phyloP scores from a whole-genome alignment of 1,284 basidiomycete genomes.

The Cutaneotrichosporon sp. region DNA sequence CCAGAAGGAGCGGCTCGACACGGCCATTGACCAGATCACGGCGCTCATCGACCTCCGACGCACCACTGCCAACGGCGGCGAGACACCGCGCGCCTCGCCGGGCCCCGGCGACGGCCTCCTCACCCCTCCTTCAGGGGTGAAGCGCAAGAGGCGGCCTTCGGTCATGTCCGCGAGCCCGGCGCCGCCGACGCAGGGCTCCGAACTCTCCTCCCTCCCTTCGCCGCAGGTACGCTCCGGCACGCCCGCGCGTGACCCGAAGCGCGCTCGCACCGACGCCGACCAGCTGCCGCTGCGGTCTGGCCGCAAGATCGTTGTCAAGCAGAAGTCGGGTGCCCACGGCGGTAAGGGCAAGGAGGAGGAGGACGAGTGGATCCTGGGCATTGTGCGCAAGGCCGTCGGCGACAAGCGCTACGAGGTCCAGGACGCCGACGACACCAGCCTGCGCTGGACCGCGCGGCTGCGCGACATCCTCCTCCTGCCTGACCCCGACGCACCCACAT shows the following conservation, averaged over 20 bases:
- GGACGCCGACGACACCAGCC: conserved; percentile 45
- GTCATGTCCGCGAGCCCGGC: conserved; percentile 17
- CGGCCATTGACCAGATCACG: conserved; percentile 43
- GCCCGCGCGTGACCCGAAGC: conserved; percentile 13
- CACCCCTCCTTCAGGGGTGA: conserved; percentile 21
- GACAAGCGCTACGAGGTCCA: conserved; percentile 53
- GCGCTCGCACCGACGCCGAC: conserved; percentile 27
- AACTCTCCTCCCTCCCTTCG: conserved; percentile 24
- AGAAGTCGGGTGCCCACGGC: conserved; percentile 12
- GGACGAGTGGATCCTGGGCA: conserved; percentile 55
- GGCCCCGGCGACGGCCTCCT: conserved; percentile 6
- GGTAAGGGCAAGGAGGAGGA: conserved; percentile 27
- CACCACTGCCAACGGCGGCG: background rate
- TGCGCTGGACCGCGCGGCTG: conserved; percentile 54
- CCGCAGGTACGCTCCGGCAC: conserved; percentile 18
- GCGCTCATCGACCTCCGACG: conserved; percentile 34
- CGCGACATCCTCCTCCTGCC: conserved; percentile 56
- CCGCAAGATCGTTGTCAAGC: conserved; percentile 52
- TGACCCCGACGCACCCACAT: conserved; percentile 44
- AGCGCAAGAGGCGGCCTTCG: conserved; percentile 24
- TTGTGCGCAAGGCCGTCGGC: conserved; percentile 49
- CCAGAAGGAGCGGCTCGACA: conserved; percentile 38
- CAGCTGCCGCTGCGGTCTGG: conserved; percentile 55
- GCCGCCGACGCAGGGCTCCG: conserved; percentile 14
- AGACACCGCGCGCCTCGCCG: conserved; percentile 19